A percentile compares a stretch with the other conserved stretches of the same genome.
phyloP scores from a whole-genome alignment of 2,329 filamentous ascomycete species.

The Aaosphaeria pasadenensis region DNA sequence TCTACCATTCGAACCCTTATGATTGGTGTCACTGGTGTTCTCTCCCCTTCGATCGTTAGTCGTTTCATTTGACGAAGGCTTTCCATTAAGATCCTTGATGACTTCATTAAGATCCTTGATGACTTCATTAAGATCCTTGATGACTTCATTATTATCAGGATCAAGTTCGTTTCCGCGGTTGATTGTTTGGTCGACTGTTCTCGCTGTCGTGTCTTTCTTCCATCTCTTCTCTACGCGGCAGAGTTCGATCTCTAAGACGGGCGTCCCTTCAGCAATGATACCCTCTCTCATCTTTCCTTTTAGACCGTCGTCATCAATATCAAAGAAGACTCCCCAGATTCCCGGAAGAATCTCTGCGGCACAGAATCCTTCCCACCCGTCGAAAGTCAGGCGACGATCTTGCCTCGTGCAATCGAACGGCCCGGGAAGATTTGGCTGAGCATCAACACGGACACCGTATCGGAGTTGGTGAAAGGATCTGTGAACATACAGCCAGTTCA shows the following conservation, averaged over 20 bases:
- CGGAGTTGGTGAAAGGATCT: conserved; percentile 13
- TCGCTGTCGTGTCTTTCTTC: conserved; percentile 3
- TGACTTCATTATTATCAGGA: neutral
- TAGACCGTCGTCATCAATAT: conserved; percentile 34
- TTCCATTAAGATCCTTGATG: too few relatives aligned
- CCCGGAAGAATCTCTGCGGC: conserved; percentile 17
- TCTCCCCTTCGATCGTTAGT: too few relatives aligned
- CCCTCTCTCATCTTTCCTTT: conserved; percentile 21
- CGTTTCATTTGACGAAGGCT: too few relatives aligned
- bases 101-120: too few relatives aligned
- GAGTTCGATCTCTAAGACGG: conserved; percentile 54
- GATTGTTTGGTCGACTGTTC: neutral
- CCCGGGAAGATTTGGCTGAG: conserved; percentile 15
- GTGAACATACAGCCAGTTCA: conserved; percentile 25
- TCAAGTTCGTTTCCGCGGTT: neutral
- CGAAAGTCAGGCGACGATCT: conserved; percentile 16
- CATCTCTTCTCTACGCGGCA: conserved; percentile 45
- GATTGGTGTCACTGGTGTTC: too few relatives aligned
- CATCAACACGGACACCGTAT: conserved; percentile 18
- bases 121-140: neutral
- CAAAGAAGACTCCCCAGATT: conserved; percentile 37
- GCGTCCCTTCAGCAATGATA: conserved; percentile 40
- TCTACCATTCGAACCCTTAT: too few relatives aligned
- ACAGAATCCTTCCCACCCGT: conserved; percentile 22
- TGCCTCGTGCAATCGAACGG: conserved; percentile 22